Evolutionary conservation across 257 asterid genomes (phyloP), one percentile per base, ranked within the genome.

Genomic region (Solanum etuberosum): DNA sequence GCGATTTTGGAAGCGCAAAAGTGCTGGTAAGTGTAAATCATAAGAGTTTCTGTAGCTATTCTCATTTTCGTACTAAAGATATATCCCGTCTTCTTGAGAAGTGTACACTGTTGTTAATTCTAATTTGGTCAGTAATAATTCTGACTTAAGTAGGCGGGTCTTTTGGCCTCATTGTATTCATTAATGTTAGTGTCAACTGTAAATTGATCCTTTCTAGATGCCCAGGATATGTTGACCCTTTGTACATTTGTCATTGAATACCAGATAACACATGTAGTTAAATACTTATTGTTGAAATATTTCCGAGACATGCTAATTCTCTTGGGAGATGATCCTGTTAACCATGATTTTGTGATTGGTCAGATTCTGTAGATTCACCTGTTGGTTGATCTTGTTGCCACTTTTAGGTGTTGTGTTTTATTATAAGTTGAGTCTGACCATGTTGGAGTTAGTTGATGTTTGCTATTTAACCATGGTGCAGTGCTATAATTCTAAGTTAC

Each of bases 1-100:
- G 99, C 9, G 99, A 97, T 90, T 95, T 97, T 90, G 99, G 99
- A 90, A 96, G 99, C 90, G 99, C 99, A 38, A 96, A 96, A 93
- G 93, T 94, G 86, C 93, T 95, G 38, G 99, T 97, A 94, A 93
- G 98, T 91, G 87, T 38, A 48, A 81, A 48, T 48, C 9, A 0
- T 27, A 9, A 43, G 43, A n/a, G 68, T 54, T 57, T 34, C 43
- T 32, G 65, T 85, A n/a, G 21, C 46, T 84, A 2, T 68, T 51
- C 84, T 77, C 16, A 25, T 2, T 38, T 67, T 68, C 6, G 61
- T 42, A 10, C 4, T 37, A 23, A 40, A 37, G 48, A 27, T 48
- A 48, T 29, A 10, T 77, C 18, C 59, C 35, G 54, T 57, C 29
- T 51, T n/a, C 13, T 1, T 76, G 20, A 34, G 27, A 23, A 9